Base-by-base conservation (phyloP, 208 protist genomes). In the Acanthamoeba castellanii region DNA sequence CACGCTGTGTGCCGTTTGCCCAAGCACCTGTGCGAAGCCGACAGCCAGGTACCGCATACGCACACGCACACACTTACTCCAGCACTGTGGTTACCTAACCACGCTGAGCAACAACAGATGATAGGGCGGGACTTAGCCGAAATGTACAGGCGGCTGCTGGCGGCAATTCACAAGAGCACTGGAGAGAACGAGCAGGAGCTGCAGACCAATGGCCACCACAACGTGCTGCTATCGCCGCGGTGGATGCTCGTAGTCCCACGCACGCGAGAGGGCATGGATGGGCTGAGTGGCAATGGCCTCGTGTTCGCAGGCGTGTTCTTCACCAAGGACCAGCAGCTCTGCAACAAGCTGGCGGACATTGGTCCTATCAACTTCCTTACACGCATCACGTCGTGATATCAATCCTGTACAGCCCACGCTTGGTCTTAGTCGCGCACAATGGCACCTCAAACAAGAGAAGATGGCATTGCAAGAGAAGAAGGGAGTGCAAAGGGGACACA, bases 221-320 rank as follows among this genome's bases (percentile, higher is more conserved):
- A 92, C 85, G 85, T 92, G 20, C 32, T 92, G 85, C 52, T 92
- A 11, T 34, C 85, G 6, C 52, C 52, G 25, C 30, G 61, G 34
- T 92, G 85, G 85, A 92, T 92, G 85, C 5, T 72, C 9, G 85
- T 92, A 0, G 85, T 92, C 9, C 85, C 85, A 9, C 85, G 85
- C 52, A 66, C 52, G 85, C 85, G 37, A 22, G 85, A 92, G 57
- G 85, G 61, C 32, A 74, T 42, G 50, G 85, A 92, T 2, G 85
- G 85, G 5, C 32, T 92, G 30, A 74, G 59, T 47, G 85, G 59
- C 27, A 92, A 92, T 30, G 85, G 85, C 0, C 85, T 92, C 32
- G 61, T 74, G 18, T 92, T 92, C 25, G 61, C 59, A 6, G 85
- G 85, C 50, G 52, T 72, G 34, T 92, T 66, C 59, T 92, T 74